phyloP scores from a whole-genome alignment of 1,284 basidiomycete species.

The Vanrija humicola region DNA sequence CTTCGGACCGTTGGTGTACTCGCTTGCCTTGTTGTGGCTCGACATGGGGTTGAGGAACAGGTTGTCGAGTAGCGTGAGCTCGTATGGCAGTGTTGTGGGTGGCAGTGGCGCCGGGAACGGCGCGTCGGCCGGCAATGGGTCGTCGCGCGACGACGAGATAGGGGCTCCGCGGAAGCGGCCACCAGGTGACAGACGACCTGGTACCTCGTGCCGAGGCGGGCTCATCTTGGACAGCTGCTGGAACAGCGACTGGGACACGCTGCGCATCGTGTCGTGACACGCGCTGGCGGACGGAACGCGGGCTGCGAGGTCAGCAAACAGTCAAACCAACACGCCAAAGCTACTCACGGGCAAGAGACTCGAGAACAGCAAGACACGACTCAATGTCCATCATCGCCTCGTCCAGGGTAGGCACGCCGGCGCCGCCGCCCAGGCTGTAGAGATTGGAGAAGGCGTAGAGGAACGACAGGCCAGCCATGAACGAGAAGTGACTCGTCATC shows the following conservation, averaged over 20 bases:
- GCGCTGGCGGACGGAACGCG: slow-evolving; percentile 47
- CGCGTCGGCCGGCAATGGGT: slow-evolving; percentile 35
- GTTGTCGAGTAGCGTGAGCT: slow-evolving; percentile 49
- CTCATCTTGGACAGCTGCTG: slow-evolving; percentile 39
- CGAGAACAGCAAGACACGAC: slow-evolving; percentile 46
- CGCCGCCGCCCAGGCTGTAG: slow-evolving; percentile 45
- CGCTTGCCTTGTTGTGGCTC: slow-evolving; percentile 46
- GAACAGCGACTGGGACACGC: slow-evolving; percentile 44
- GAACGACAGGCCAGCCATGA: slow-evolving; percentile 51
- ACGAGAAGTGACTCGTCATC: slow-evolving; percentile 48
- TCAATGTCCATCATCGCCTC: slow-evolving; percentile 49
- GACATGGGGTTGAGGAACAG: slow-evolving; percentile 50
- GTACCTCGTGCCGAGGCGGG: slow-evolving; percentile 16
- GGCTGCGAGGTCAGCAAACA: slow-evolving; percentile 21
- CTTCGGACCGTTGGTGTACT: slow-evolving; percentile 42
- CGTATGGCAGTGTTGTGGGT: slow-evolving; percentile 44
- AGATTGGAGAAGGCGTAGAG: slow-evolving; percentile 51
- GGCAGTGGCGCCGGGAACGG: slow-evolving; percentile 45
- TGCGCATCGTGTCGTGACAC: slow-evolving; percentile 48
- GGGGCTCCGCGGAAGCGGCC: slow-evolving; percentile 33
- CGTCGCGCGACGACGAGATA: slow-evolving; percentile 42
- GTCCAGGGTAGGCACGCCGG: slow-evolving; percentile 43
- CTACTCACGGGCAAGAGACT: slow-evolving; percentile 47
- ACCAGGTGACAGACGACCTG: slow-evolving; percentile 20
- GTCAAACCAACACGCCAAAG: neutral